Percentiles rank a stretch among this genome's conserved stretches.
Conservation (phyloP, 208 protist genomes). For the Sergeia podlipaevii region DNA sequence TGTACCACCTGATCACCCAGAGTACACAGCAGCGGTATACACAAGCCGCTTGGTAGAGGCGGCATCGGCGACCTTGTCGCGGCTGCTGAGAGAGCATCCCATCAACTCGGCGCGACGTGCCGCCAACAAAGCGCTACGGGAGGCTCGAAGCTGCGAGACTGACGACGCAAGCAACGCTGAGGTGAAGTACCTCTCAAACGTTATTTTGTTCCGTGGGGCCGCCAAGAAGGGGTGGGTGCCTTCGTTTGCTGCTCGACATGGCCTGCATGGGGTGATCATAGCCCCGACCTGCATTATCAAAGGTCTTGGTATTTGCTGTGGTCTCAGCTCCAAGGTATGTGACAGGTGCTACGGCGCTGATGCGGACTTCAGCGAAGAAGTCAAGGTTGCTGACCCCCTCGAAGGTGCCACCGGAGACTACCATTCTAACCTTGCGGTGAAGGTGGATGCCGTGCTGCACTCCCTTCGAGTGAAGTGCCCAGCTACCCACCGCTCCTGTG, state of each 20-base stretch:
- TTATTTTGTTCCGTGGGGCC: slow-evolving; percentile 61
- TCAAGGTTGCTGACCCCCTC: not conserved
- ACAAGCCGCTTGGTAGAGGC: slow-evolving; percentile 63
- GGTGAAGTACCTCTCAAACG: slow-evolving; percentile 46
- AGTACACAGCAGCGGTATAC: slow-evolving; percentile 49
- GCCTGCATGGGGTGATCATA: slow-evolving; percentile 48
- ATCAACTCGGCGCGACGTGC: slow-evolving; percentile 41
- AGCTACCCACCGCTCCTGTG: not conserved
- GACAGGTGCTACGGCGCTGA: slow-evolving; percentile 12
- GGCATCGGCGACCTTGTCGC: slow-evolving; percentile 37
- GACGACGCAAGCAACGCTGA: not conserved
- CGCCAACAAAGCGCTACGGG: slow-evolving; percentile 17
- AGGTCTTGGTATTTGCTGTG: slow-evolving; percentile 60
- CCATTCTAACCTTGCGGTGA: slow-evolving; percentile 38
- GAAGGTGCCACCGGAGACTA: slow-evolving; percentile 53
- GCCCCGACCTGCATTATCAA: slow-evolving; percentile 73
- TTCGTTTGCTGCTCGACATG: slow-evolving; percentile 50
- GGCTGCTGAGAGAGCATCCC: slow-evolving; percentile 31
- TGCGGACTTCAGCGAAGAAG: not conserved
- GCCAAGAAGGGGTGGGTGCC: slow-evolving; percentile 66
- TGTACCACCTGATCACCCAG: slow-evolving; percentile 29
- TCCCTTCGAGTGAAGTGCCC: slow-evolving; percentile 30
- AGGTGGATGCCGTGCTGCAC: slow-evolving; percentile 40
- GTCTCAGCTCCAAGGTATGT: slow-evolving; percentile 18
- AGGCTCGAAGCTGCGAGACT: not conserved